Conservation (phyloP, 441 rosid species). For the Cnidoscolus chayamansa region DNA sequence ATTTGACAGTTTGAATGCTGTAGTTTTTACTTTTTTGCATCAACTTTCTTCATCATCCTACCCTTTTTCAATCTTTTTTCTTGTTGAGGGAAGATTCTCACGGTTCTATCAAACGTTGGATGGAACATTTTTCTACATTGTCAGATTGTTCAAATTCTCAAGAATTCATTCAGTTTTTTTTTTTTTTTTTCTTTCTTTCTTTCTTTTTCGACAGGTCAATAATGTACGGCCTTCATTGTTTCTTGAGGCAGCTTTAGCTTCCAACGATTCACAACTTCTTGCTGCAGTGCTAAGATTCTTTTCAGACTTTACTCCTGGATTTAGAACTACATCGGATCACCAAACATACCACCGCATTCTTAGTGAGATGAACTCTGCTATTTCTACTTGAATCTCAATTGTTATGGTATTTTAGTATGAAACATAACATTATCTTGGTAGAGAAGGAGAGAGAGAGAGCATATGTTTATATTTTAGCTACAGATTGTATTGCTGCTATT, state of each 20-base stretch:
- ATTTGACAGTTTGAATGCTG: not conserved
- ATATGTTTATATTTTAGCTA: not conserved
- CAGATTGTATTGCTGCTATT: not conserved
- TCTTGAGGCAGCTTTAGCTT: slow-evolving; percentile 74
- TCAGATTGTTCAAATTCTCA: not conserved
- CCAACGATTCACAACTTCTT: slow-evolving; percentile 62
- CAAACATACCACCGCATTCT: slow-evolving; percentile 52
- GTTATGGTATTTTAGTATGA: not conserved
- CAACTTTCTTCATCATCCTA: not conserved
- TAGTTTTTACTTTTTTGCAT: not conserved
- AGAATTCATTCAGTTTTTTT: slow-evolving; percentile 8
- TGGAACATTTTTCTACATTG: not conserved
- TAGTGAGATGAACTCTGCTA: slow-evolving; percentile 53
- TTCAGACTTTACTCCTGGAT: slow-evolving; percentile 71
- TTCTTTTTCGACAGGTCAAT: slow-evolving; percentile 45
- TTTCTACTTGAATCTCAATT: slow-evolving; percentile 16
- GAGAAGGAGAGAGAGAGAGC: not conserved
- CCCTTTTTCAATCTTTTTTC: not conserved
- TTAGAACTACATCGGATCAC: slow-evolving; percentile 59
- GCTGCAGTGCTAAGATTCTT: slow-evolving; percentile 90
- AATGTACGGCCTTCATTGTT: slow-evolving; percentile 62
- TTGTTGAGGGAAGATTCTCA: not conserved
- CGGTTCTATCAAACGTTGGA: slow-evolving; percentile 6
- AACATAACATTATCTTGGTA: not conserved
- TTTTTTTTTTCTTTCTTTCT: not conserved